Evolutionary conservation across 306 rosid species (phyloP), one percentile per base, ranked within the genome.

Genomic region (Trifolium repens): DNA sequence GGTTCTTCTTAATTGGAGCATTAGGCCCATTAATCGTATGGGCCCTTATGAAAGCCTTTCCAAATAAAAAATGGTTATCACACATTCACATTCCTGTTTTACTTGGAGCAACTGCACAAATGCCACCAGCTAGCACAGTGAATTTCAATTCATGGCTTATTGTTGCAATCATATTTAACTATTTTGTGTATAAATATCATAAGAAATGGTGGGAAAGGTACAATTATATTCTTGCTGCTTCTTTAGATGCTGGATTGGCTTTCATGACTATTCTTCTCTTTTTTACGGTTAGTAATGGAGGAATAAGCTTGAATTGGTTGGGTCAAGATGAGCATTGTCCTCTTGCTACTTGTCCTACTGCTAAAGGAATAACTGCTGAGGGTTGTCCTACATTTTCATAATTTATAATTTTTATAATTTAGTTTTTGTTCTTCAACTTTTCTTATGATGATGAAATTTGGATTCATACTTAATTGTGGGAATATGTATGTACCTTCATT

Each of bases 141-240:
- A 91, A 91, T 86, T 87, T 86, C 90, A 91, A 91, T 70, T 63
- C 89, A 7, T 91, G 94, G 94, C 58, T 91, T 34, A 3, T 74
- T 15, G 82, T 86, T 9, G 91, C 87, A 15, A 66, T 80, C 5
- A 67, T 84, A 34, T 91, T 89, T 61, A 91, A 86, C 69, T 91
- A 81, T 70, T 91, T 84, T 58, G 54, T 91, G 15, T 83, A 77
- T 69, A 87, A 79, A 8, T 81, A 84, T 82, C 72, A 74, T 69
- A 86, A 86, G 86, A 78, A 80, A 16, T 91, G 97, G 92, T 91
- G 92, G 94, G 84, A 87, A 74, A 79, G 88, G 54, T 91, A 87
- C 81, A 89, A 89, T 52, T 86, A 91, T 70, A 72, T 91, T 47
- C 89, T 91, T 5, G 90, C 97, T 8, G 94, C 89, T 12, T 91